Base-by-base conservation (phyloP, 257 asterid species). In the Nemophila menziesii region DNA sequence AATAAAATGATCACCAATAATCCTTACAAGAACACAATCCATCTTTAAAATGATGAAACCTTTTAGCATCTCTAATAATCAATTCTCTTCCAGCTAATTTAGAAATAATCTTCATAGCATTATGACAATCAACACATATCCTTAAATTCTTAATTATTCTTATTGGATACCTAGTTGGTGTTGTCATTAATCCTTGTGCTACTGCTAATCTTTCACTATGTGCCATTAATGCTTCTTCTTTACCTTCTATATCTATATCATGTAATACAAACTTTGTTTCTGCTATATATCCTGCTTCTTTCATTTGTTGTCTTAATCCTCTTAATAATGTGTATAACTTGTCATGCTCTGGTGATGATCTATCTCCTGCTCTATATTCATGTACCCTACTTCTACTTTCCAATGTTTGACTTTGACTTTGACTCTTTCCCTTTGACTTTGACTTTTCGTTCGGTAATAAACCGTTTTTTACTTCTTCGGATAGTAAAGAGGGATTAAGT, bases 191-290 rank as follows among this genome's bases (percentile, higher is more conserved):
- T 54, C 92, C 94, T 44, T 76, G 84, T 38, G 92, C 94, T 49
- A 80, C 78, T 11, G 94, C 94, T 44, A 79, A 93, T 44, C 93
- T 68, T 74, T 79, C 97, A 16, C 97, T 86, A 40, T 79, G 97
- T 33, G 80, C 79, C 78, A 86, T 66, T 16, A 82, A 79, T 44
- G 92, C 92, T 45, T 86, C 94, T 70, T 86, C 94, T 58, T 82
- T 86, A 9, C 71, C 59, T 60, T 86, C 97, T 18, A 51, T 82
- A 52, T 82, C 94, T 5, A 86, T 73, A 53, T 86, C 97, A 62
- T 86, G 97, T 38, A 86, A 86, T 76, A 86, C 94, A 33, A 68
- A 76, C 52, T 65, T 86, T 11, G 65, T 46, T 44, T 86, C 93
- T 2, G 94, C 77, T 3, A 79, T 39, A 52, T 86, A 86, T 52